Conservation (phyloP, 2,329 filamentous ascomycete genomes). For the Davidsoniella eucalypti region DNA sequence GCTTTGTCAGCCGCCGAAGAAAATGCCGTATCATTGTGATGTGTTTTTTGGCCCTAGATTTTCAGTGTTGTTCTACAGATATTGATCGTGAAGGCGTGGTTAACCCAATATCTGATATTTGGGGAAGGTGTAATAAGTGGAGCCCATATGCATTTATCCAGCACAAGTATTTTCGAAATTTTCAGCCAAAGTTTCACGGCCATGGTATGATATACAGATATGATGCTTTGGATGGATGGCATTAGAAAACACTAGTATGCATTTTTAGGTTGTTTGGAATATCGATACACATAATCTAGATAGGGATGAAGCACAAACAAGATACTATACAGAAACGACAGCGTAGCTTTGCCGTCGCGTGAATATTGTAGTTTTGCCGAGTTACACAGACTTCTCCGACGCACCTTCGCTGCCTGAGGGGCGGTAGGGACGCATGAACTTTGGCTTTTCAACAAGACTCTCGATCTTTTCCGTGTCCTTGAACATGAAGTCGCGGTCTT, state of each 20-base stretch:
- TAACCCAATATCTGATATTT: too few relatives aligned
- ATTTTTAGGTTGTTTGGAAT: neutral
- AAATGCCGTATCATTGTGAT: too few relatives aligned
- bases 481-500: slow-evolving; percentile 11
- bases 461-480: slow-evolving; percentile 11
- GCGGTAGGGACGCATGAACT: slow-evolving; percentile 11
- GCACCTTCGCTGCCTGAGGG: neutral
- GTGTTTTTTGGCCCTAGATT: too few relatives aligned
- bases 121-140: too few relatives aligned
- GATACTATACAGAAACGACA: neutral
- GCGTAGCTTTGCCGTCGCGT: neutral
- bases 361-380: neutral
- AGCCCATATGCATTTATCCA: too few relatives aligned
- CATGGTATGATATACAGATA: too few relatives aligned
- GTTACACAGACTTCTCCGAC: neutral
- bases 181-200: too few relatives aligned
- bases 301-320: neutral
- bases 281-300: neutral
- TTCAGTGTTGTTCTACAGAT: too few relatives aligned
- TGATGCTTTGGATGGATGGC: neutral
- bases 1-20: too few relatives aligned
- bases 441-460: slow-evolving; percentile 10
- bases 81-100: too few relatives aligned
- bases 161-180: too few relatives aligned
- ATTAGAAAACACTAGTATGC: neutral